phyloP scores from a whole-genome alignment of 495 filamentous ascomycete species.

The Lepidopterella palustris region DNA sequence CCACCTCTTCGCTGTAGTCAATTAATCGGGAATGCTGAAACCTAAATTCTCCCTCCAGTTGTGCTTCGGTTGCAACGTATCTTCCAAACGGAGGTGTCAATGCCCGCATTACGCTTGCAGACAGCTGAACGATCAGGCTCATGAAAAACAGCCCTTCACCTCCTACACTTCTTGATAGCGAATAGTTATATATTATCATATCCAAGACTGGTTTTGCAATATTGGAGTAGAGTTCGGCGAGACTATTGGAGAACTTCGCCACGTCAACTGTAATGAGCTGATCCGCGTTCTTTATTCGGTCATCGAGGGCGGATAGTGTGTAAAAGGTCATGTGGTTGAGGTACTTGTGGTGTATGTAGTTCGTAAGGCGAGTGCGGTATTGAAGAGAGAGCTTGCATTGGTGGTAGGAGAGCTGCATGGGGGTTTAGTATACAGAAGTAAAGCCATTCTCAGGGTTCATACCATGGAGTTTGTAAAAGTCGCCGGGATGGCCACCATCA shows the following conservation, averaged over 20 bases:
- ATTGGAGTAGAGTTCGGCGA: constrained; percentile 94
- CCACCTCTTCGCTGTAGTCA: constrained; percentile 91
- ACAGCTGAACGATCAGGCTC: constrained; percentile 87
- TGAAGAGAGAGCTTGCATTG: constrained; percentile 89
- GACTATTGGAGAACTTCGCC: constrained; percentile 87
- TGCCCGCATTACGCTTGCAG: constrained; percentile 86
- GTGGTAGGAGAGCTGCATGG: constrained; percentile 78
- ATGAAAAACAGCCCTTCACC: constrained; percentile 92
- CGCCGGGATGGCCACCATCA: constrained; percentile 93
- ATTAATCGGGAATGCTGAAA: constrained; percentile 92
- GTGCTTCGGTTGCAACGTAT: constrained; percentile 94
- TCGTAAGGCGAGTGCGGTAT: constrained; percentile 85
- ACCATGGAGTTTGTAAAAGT: constrained; percentile 99
- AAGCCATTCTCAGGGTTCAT: constrained; percentile 30
- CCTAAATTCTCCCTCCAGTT: constrained; percentile 90
- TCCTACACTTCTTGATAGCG: constrained; percentile 84
- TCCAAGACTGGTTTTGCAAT: constrained; percentile 93
- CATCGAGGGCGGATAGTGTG: constrained; percentile 87
- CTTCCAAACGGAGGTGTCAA: constrained; percentile 96
- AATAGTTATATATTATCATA: constrained; percentile 93
- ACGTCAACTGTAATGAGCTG: constrained; percentile 96
- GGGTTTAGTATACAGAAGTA: constrained; percentile 1
- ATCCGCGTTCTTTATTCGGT: constrained; percentile 97
- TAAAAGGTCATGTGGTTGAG: constrained; percentile 97
- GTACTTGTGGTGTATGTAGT: constrained; percentile 89